Base-by-base conservation (phyloP, 1,139 yeast genomes). In the Suhomyces panamericanus region DNA sequence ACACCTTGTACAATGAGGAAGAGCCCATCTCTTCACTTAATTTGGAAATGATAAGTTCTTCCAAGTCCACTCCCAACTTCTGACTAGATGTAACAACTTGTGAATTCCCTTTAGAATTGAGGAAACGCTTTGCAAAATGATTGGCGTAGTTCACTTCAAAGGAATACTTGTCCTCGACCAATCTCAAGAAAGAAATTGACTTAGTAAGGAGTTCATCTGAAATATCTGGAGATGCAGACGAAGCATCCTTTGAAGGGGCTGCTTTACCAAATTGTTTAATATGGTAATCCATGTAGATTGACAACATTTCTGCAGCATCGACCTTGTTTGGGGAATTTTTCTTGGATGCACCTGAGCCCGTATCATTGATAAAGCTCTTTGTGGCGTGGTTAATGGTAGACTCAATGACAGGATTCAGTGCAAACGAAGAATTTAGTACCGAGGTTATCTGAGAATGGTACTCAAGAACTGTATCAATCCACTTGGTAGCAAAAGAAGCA, bases 71-170 rank as follows among this genome's bases (percentile, higher is more conserved):
- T 0, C 83, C 78, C 42, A 59, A 46, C 37, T 53, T 56, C 34
- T 46, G 49, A 17, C 49, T 52, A 1, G 56, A 35, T 6, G 46
- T 43, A 9, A 49, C 48, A 3, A 48, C 43, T 35, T 50, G 55
- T 3, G 60, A 49, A 17, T 59, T 50, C 1, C 63, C 62, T 49
- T 77, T 78, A 12, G 75, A 57, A 47, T 76, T 81, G 46, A 87
- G 83, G 44, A 93, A 73, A 48, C 99, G 71, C 60, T 88, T 89
- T 1, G 98, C 97, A 51, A 93, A 75, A 66, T 89, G 96, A 44
- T 85, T 87, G 54, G 91, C 91, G 64, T 89, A 93, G 52, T 86
- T 84, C 29, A 80, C 83, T 62, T 89, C 96, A 65, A 93, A 93
- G 32, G 88, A 72, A 63, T 93, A 98, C 59, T 89, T 91, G 56